A percentile compares a stretch with the other conserved stretches of the same genome.
These are phyloP conservation scores for Pseudozyma sp. DNA, from an alignment of 1,284 basidiomycete genomes.

Conservation along the genomic window DNA sequence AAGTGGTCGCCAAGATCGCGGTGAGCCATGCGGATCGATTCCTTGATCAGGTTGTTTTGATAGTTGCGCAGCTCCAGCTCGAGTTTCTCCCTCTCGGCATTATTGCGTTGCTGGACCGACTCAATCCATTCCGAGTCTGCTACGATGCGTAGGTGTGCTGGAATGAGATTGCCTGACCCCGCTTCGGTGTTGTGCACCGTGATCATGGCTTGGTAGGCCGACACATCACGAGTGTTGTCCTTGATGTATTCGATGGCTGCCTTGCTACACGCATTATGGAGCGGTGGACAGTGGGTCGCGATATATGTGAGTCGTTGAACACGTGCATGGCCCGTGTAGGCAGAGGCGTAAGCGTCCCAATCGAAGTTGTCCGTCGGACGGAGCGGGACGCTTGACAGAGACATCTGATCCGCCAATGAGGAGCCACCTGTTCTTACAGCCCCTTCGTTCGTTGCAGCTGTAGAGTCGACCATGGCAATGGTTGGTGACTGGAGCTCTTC, in stretches of 20 bases:
- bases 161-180: conserved; percentile 18
- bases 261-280: conserved; percentile 40
- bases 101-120: conserved; percentile 74
- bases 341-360: conserved; percentile 60
- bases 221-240: conserved; percentile 35
- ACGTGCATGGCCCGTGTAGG: conserved; percentile 36
- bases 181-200: conserved; percentile 51
- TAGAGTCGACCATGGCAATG: background rate
- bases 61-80: conserved; percentile 91
- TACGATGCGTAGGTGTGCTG: conserved; percentile 27
- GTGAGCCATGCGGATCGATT: conserved; percentile 90
- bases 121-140: conserved; percentile 76
- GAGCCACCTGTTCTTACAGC: background rate
- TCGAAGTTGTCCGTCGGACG: conserved; percentile 49
- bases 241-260: conserved; percentile 47
- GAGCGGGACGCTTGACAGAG: conserved; percentile 20
- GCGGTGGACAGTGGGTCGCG: conserved; percentile 37
- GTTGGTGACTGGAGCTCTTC: too few relatives aligned
- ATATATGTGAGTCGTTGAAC: conserved; percentile 49
- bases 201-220: conserved; percentile 36
- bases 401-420: conserved; percentile 1
- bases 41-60: conserved; percentile 90
- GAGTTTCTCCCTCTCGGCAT: conserved; percentile 77
- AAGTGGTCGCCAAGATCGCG: conserved; percentile 83
- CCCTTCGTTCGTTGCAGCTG: background rate